Evolutionary conservation across 768 basidiomycete species (phyloP).

Genomic region (Xerocomus spinulosus): DNA sequence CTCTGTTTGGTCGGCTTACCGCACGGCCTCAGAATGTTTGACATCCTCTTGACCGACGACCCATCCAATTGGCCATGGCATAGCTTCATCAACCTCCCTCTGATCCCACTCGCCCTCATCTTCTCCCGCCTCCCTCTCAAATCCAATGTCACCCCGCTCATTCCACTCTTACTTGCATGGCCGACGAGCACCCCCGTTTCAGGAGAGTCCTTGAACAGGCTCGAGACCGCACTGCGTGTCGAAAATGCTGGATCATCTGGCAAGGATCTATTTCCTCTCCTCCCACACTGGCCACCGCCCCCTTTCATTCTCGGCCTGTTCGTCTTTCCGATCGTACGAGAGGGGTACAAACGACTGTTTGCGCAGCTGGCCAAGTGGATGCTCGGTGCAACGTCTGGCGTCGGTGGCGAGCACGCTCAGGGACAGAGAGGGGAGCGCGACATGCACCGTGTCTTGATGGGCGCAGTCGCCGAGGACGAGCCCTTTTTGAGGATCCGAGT

Average conservation of each 20-base stretch:
- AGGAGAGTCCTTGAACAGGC: slow-evolving; percentile 1
- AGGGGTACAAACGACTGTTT: slow-evolving; percentile 41
- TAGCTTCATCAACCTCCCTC: slow-evolving; percentile 69
- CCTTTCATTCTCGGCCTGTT: slow-evolving; percentile 53
- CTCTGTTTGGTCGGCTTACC: neutral
- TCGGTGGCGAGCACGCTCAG: slow-evolving; percentile 5
- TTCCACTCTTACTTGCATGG: slow-evolving; percentile 27
- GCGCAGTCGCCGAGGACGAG: slow-evolving; percentile 23
- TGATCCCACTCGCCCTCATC: slow-evolving; percentile 65
- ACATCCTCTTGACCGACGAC: slow-evolving; percentile 61
- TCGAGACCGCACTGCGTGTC: neutral
- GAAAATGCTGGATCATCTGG: neutral
- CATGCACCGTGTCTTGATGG: slow-evolving; percentile 23
- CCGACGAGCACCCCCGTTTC: slow-evolving; percentile 26
- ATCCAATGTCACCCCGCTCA: slow-evolving; percentile 21
- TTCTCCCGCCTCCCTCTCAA: slow-evolving; percentile 49
- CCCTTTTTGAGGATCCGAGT: slow-evolving; percentile 28
- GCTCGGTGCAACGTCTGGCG: slow-evolving; percentile 34
- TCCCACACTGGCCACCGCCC: slow-evolving; percentile 54
- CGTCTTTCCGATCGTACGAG: slow-evolving; percentile 45
- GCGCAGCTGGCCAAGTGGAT: slow-evolving; percentile 39
- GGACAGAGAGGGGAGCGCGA: slow-evolving; percentile 14
- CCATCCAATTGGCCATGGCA: slow-evolving; percentile 72
- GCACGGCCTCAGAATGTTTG: slow-evolving; percentile 47
- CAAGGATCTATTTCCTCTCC: slow-evolving; percentile 25